Evolutionary conservation across 2,329 filamentous ascomycete species (phyloP).

Genomic region (Tolypocladium paradoxum): DNA sequence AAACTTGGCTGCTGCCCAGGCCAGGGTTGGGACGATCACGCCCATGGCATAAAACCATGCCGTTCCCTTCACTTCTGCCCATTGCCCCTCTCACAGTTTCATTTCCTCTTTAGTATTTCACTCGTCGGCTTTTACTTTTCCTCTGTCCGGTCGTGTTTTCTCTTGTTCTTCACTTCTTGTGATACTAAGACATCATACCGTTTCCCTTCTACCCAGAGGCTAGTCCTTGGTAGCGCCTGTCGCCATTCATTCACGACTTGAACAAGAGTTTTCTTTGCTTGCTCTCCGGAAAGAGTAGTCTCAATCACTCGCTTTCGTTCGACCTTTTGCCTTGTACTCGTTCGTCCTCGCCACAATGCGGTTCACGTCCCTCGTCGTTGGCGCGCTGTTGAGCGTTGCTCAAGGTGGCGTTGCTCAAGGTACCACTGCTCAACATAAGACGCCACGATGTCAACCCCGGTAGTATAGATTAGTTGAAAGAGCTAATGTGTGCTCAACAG

Average conservation of each 20-base stretch:
- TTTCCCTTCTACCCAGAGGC: slow-evolving; percentile 20
- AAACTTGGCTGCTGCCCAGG: neutral
- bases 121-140: neutral
- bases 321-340: neutral
- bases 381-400: slow-evolving; percentile 36
- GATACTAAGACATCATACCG: neutral
- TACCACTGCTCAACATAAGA: too few species aligned
- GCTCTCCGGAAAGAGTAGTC: neutral
- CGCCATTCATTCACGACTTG: neutral
- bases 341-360: slow-evolving; percentile 35
- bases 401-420: slow-evolving; percentile 37
- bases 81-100: neutral
- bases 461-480: neutral
- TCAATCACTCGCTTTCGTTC: neutral
- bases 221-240: slow-evolving; percentile 28
- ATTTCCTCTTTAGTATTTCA: neutral
- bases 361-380: slow-evolving; percentile 34
- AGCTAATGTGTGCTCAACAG: slow-evolving; percentile 9
- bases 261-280: slow-evolving; percentile 4
- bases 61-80: neutral
- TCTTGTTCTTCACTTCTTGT: neutral
- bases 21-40: neutral
- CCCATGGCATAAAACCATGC: neutral
- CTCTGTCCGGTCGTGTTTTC: neutral
- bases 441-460: neutral